phyloP scores from a whole-genome alignment of 1,139 yeast genomes.

The Hyphopichia wangnamkhiaoensis region DNA sequence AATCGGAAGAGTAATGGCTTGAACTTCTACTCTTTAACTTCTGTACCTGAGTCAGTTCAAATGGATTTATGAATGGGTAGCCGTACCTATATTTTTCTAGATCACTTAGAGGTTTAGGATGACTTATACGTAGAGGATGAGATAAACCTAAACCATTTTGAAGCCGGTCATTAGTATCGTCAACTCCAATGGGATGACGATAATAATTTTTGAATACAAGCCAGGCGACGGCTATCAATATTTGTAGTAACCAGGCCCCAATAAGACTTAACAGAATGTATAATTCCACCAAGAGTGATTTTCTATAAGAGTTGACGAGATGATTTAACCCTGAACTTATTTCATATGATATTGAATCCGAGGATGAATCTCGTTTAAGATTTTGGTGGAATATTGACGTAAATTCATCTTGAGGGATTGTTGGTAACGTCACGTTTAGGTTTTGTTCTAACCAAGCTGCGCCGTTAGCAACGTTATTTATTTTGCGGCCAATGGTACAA shows the following conservation, averaged over 20 bases:
- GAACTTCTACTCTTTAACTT: neutral
- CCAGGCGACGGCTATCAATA: conserved; percentile 36
- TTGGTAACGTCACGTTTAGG: conserved; percentile 62
- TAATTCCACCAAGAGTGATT: conserved; percentile 43
- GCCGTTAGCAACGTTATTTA: conserved; percentile 65
- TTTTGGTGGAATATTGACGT: neutral
- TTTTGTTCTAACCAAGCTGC: conserved; percentile 75
- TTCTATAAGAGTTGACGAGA: neutral
- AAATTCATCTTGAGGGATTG: conserved; percentile 7
- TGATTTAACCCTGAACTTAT: neutral
- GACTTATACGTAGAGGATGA: conserved; percentile 19
- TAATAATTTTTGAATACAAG: conserved; percentile 10
- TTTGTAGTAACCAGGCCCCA: conserved; percentile 50
- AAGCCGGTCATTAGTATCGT: no score
- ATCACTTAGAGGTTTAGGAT: conserved; percentile 31
- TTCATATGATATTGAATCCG: neutral
- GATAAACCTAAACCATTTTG: neutral
- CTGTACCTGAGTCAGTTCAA: conserved; percentile 5
- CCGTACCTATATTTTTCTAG: conserved; percentile 29
- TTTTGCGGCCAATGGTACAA: conserved; percentile 77
- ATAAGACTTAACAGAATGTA: conserved; percentile 44
- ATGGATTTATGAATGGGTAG: conserved; percentile 29
- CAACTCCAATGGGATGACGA: no score
- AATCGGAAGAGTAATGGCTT: conserved; percentile 6
- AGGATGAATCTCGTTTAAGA: neutral